Base-by-base conservation (phyloP, 306 rosid genomes). In the Trichosanthes cucumerina region DNA sequence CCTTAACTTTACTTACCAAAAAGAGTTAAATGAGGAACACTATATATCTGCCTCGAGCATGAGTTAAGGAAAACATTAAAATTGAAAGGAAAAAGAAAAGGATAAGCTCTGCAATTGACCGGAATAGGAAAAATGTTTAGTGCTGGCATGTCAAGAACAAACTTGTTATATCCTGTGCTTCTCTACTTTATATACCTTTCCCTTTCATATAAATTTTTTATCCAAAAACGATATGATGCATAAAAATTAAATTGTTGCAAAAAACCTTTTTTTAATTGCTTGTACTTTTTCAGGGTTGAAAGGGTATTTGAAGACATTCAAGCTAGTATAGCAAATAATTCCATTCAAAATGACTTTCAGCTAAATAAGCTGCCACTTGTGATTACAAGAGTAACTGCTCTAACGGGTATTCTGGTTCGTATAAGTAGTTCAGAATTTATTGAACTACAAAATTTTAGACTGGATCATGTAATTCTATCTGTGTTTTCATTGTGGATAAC, bases 381-480 rank as follows among this genome's bases (percentile, higher is more conserved):
- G 85, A 91, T 94, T 82, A 79, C 97, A 74, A 91, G 98, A 86
- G 81, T 89, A 71, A 90, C 96, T 81, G 98, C 98, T 9, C 79
- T 94, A 64, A 91, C 86, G 93, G 97, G 98, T 53, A 82, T 94
- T 86, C 89, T 94, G 98, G 98, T 94, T 75, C 6, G 95, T 85
- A 77, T 64, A 64, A n/a, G 2, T 64, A 16, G 23, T 64, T 64
- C 34, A 13, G 21, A 15, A 18, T 64, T 64, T 36, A 63, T 28
- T 63, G 23, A 63, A 63, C 3, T 2, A 16, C 39, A 8, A 58
- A 58, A 0, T 62, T 62, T 62, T 62, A 28, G 10, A 26, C 41
- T 28, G 41, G n/a, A 31, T 26, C 68, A 60, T 62, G 41, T 26
- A 31, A 62, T 62, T 41, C 24, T 36, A 36, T 34, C 47, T 36